Evolutionary conservation across 1,284 basidiomycete genomes (phyloP), one percentile per base, ranked within the genome.

Genomic region (Malassezia caprae): DNA sequence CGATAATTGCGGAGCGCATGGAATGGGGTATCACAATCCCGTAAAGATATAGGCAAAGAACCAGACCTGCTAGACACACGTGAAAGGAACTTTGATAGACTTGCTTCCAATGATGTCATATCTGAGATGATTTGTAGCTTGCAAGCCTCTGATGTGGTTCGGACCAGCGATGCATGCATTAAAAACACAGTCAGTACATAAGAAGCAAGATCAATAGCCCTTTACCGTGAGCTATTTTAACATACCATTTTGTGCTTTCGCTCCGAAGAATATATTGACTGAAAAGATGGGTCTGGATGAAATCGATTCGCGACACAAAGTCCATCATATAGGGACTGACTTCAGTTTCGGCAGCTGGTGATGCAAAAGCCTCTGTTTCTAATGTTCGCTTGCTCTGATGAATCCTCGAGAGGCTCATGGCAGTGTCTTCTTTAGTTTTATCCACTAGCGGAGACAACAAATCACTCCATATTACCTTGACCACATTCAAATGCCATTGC

Each of bases 251-350:
- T 11, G 12, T 49, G 6, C 17, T 31, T 8, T 8, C 23, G 15
- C 17, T 13, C 23, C 10, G 44, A 4, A 30, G n/a, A 21, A 13
- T 26, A 17, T 39, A 31, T 15, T 7, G 34, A 26, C 32, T 30
- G 6, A 54, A 8, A n/a, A 54, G 7, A 12, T 42, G 21, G 5
- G 19, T 44, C 15, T 27, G 47, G 0, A 44, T 17, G 12, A 43
- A 48, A 8, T 37, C 12, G 10, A 49, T 13, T 7, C 48, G 27
- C 6, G 41, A 41, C 4, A n/a, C 2, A 15, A 55, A 35, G n/a
- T 55, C 53, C 32, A 50, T 11, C 47, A 50, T 50, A 23, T 55
- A 55, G 17, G 48, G 39, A 27, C 47, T 50, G 2, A 23, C n/a
- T 13, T 49, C 47, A 4, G 42, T 13, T 24, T 41, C 34, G 4